Conservation (phyloP, 257 asterid species). For the Forsythia viridissima region DNA sequence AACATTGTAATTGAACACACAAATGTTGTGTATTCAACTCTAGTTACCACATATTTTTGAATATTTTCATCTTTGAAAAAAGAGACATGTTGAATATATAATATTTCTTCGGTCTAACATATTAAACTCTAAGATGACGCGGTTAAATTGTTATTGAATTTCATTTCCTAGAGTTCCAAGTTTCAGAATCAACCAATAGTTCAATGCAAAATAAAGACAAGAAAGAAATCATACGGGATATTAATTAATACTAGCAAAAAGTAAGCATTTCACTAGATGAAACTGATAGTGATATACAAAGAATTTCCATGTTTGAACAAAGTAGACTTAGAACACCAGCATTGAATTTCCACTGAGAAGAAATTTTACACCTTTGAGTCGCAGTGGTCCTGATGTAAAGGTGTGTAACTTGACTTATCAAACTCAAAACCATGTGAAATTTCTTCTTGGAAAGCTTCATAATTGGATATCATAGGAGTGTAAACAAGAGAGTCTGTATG, state of each 20-base stretch:
- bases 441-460: neutral
- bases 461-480: neutral
- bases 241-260: neutral
- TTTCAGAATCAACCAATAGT: neutral
- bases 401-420: neutral
- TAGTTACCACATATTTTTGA: too few relatives aligned
- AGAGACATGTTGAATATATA: too few relatives aligned
- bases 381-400: neutral
- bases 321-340: neutral
- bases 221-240: neutral
- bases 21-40: too few relatives aligned
- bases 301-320: neutral
- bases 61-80: too few relatives aligned
- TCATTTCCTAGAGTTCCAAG: too few relatives aligned
- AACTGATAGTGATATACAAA: neutral
- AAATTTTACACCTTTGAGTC: neutral
- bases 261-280: neutral
- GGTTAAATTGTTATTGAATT: too few relatives aligned
- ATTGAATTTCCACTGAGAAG: neutral
- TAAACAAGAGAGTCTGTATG: neutral
- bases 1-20: too few relatives aligned
- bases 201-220: neutral
- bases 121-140: too few relatives aligned
- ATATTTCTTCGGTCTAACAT: too few relatives aligned
- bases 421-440: neutral